Evolutionary conservation across 805 yeast genomes (phyloP).

Genomic region (Hagleromyces aurorensis): DNA sequence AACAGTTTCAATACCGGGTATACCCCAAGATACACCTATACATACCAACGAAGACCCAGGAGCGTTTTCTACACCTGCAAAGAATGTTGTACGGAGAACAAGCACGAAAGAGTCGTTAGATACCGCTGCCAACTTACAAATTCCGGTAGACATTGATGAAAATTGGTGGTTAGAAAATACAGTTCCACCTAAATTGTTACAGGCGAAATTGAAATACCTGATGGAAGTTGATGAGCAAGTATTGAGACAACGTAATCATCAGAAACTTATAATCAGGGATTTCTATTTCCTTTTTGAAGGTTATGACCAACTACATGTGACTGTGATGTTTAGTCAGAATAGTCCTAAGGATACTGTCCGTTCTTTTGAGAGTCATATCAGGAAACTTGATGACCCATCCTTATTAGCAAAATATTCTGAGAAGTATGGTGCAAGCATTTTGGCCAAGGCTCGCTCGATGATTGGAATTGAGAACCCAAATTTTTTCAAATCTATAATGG

Average conservation of each 20-base stretch:
- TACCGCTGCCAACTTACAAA: constrained; percentile 11
- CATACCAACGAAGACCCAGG: constrained; percentile 3
- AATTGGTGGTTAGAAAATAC: constrained; percentile 64
- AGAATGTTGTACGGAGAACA: constrained; percentile 5
- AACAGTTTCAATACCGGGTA: constrained; percentile 8
- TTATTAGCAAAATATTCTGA: constrained; percentile 42
- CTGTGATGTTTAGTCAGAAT: constrained; percentile 45
- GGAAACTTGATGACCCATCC: constrained; percentile 42
- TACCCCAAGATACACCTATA: constrained; percentile 9
- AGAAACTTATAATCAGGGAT: constrained; percentile 43
- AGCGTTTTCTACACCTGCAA: constrained; percentile 14
- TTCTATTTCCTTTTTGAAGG: constrained; percentile 68
- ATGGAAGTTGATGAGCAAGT: constrained; percentile 58
- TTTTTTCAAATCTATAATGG: constrained; percentile 33
- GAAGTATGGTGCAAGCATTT: constrained; percentile 44
- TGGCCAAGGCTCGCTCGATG: constrained; percentile 36
- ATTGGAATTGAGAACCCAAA: constrained; percentile 21
- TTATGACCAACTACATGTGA: constrained; percentile 56
- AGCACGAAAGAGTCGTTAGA: constrained; percentile 9
- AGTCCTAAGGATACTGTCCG: constrained; percentile 46
- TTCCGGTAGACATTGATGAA: constrained; percentile 28
- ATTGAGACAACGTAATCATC: constrained; percentile 50
- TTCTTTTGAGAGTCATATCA: constrained; percentile 27
- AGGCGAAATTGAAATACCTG: constrained; percentile 26
- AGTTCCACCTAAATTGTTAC: constrained; percentile 41